These are phyloP conservation scores for Aspergillus sp. DNA, from an alignment of 2,329 filamentous ascomycete species.

Conservation along the genomic window DNA sequence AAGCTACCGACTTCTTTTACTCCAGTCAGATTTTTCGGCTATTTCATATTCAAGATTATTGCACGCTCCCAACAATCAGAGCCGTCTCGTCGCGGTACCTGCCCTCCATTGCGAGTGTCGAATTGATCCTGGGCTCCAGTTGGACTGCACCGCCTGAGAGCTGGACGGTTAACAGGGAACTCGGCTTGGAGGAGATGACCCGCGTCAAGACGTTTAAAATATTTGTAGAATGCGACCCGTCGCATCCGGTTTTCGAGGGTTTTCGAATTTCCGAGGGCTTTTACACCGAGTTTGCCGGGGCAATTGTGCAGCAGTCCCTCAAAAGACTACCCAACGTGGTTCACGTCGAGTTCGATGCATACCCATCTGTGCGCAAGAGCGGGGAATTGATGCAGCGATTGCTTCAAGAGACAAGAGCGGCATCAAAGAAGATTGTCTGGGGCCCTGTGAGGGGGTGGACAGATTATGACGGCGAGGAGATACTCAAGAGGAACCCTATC, in stretches of 20 bases:
- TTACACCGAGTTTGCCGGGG: constrained; percentile 57
- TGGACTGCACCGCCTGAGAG: constrained; percentile 57
- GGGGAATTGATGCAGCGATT: constrained; percentile 54
- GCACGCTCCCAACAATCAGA: constrained; percentile 43
- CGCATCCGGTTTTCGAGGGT: constrained; percentile 54
- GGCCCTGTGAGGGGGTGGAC: constrained; percentile 42
- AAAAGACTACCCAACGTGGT: constrained; percentile 48
- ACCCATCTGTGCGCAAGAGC: constrained; percentile 51
- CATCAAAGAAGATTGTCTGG: constrained; percentile 39
- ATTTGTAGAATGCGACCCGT: constrained; percentile 59
- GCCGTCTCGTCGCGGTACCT: constrained; percentile 54
- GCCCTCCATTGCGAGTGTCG: constrained; percentile 51
- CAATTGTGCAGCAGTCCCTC: constrained; percentile 51
- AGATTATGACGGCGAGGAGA: constrained; percentile 28
- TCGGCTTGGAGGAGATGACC: constrained; percentile 52
- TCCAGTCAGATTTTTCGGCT: constrained; percentile 53
- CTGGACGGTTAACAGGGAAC: constrained; percentile 51
- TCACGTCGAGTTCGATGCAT: constrained; percentile 58
- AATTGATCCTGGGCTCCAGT: constrained; percentile 59
- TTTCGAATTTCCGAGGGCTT: constrained; percentile 57
- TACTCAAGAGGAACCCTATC: constrained; percentile 8
- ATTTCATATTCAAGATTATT: constrained; percentile 54
- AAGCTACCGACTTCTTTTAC: constrained; percentile 54
- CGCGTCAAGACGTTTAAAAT: constrained; percentile 52
- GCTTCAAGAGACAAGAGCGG: constrained; percentile 32